These are phyloP conservation scores for Diophrys sp. DNA, from an alignment of 73 alveolate genomes.

Conservation along the genomic window DNA sequence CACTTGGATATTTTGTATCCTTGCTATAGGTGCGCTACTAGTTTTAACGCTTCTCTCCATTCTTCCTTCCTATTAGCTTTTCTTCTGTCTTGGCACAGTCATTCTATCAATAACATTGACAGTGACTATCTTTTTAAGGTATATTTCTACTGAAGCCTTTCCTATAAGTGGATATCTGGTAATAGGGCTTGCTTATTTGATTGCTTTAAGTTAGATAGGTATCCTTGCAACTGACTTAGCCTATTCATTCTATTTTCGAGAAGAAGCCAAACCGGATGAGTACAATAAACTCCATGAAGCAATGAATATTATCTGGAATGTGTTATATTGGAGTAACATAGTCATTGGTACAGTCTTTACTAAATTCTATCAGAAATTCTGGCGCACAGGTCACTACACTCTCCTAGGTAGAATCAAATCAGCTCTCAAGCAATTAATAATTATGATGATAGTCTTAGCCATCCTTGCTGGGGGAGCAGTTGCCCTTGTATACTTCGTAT, in stretches of 20 bases:
- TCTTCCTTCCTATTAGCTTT: background rate
- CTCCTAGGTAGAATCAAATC: conserved; percentile 13
- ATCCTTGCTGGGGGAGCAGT: conserved; percentile 13
- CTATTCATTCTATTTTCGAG: background rate
- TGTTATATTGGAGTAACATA: conserved; percentile 49
- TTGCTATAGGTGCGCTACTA: background rate
- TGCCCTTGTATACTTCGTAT: conserved; percentile 6
- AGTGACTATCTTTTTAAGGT: conserved; percentile 30
- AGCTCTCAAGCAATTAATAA: conserved; percentile 32
- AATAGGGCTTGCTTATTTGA: conserved; percentile 36
- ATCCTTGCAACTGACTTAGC: conserved; percentile 11
- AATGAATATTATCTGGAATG: conserved; percentile 34
- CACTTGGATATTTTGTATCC: background rate
- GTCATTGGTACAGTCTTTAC: conserved; percentile 30
- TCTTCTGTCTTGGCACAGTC: background rate
- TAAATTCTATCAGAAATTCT: conserved; percentile 38
- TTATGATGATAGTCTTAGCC: conserved; percentile 20
- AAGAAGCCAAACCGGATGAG: conserved; percentile 2
- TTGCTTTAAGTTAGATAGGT: conserved; percentile 24
- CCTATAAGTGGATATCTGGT: conserved; percentile 44
- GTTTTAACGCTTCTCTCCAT: background rate
- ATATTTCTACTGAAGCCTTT: conserved; percentile 34
- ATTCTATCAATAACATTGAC: background rate
- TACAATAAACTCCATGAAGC: background rate
- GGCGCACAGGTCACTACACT: conserved; percentile 56